These are phyloP conservation scores for Diaporthe caulivora DNA, from an alignment of 2,329 filamentous ascomycete genomes.

Conservation along the genomic window DNA sequence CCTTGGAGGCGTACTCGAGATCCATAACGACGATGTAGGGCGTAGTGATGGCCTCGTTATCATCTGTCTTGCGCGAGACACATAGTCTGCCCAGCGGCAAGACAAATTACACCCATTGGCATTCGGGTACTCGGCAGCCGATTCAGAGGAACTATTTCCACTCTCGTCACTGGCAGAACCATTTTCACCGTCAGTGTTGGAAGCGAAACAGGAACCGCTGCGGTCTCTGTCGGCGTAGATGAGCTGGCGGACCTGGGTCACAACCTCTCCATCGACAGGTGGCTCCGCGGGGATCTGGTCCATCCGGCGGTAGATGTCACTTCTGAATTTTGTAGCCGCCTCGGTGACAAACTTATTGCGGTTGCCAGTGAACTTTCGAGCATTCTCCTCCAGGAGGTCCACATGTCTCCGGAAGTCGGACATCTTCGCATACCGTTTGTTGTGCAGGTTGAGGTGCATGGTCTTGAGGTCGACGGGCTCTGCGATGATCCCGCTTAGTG, in stretches of 20 bases:
- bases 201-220: too few relatives aligned
- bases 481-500: not conserved
- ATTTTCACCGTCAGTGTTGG: too few relatives aligned
- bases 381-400: constrained; percentile 21
- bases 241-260: not conserved
- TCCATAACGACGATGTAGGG: constrained; percentile 22
- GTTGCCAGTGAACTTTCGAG: not conserved
- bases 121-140: too few relatives aligned
- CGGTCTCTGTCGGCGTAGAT: not conserved
- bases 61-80: not conserved
- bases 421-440: not conserved
- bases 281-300: not conserved
- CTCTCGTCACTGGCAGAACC: not conserved
- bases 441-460: not conserved
- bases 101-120: not conserved
- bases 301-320: constrained; percentile 2
- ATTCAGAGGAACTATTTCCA: not conserved
- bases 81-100: constrained; percentile 32
- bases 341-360: not conserved
- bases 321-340: not conserved
- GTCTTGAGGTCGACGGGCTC: constrained; percentile 18
- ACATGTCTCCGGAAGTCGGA: not conserved
- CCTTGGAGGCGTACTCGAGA: not conserved
- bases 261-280: not conserved
- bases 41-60: not conserved